These are phyloP conservation scores for Podosphaera fusca DNA, from an alignment of 2,329 filamentous ascomycete species.

Conservation along the genomic window DNA sequence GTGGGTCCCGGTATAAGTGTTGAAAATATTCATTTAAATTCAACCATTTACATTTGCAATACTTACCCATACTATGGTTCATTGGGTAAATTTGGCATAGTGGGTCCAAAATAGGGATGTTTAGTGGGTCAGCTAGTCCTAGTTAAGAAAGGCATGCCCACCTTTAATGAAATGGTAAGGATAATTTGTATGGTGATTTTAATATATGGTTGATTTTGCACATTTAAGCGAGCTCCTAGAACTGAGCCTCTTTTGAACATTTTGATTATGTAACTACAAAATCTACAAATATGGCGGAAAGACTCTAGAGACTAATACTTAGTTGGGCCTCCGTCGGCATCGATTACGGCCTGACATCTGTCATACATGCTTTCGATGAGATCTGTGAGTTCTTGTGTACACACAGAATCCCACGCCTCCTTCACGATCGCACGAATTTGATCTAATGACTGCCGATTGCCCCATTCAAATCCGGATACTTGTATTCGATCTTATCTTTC, in stretches of 20 bases:
- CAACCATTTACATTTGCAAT: too few species aligned
- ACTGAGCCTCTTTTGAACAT: neutral
- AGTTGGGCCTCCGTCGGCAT: conserved; percentile 1
- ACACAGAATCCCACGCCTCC: conserved; percentile 7
- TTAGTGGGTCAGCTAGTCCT: too few species aligned
- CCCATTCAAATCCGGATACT: neutral
- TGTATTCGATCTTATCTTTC: neutral
- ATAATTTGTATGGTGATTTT: neutral
- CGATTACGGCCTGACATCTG: conserved; percentile 3
- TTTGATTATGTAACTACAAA: neutral
- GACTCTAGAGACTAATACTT: neutral
- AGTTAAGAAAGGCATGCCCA: too few species aligned
- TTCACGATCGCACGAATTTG: conserved; percentile 3
- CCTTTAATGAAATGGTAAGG: too few species aligned
- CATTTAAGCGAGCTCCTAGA: neutral
- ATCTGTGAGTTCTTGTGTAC: conserved; percentile 1
- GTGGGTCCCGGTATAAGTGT: too few species aligned
- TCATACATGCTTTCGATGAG: conserved; percentile 2
- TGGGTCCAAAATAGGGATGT: too few species aligned
- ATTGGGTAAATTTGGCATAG: too few species aligned
- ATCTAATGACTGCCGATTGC: neutral
- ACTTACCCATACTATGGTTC: too few species aligned
- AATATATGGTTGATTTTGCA: neutral
- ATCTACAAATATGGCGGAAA: neutral
- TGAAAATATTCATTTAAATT: too few species aligned